These are phyloP conservation scores for Cytospora piceae DNA, from an alignment of 2,329 filamentous ascomycete species.

Conservation along the genomic window DNA sequence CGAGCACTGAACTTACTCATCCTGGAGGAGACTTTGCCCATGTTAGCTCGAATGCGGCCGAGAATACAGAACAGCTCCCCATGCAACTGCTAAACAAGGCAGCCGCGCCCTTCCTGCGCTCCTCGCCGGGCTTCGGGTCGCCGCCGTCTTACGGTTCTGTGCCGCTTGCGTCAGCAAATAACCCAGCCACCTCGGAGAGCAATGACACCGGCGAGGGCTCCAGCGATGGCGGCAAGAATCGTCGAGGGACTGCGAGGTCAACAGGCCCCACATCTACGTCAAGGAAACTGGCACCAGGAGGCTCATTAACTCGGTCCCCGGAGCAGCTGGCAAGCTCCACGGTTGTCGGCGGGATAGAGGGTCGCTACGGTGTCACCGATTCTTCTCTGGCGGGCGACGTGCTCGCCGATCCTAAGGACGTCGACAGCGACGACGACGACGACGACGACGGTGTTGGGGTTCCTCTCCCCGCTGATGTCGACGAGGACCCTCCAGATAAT, in stretches of 20 bases:
- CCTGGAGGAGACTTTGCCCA: conserved; percentile 15
- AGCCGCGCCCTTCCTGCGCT: conserved; percentile 37
- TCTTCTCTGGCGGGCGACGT: conserved; percentile 51
- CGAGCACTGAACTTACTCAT: conserved; percentile 14
- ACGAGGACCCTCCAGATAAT: conserved; percentile 65
- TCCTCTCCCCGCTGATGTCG: conserved; percentile 44
- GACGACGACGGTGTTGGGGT: conserved; percentile 40
- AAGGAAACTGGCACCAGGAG: conserved; percentile 19
- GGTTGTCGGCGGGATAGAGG: conserved; percentile 57
- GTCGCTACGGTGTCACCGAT: conserved; percentile 57
- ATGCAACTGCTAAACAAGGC: conserved; percentile 34
- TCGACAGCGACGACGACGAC: conserved; percentile 41
- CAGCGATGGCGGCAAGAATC: conserved; percentile 17
- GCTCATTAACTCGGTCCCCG: conserved; percentile 40
- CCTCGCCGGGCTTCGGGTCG: conserved; percentile 38
- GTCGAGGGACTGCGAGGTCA: conserved; percentile 2
- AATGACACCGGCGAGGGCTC: conserved; percentile 27
- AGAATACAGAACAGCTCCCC: conserved; percentile 23
- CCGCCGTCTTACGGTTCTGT: conserved; percentile 41
- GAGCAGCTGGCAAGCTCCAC: conserved; percentile 56
- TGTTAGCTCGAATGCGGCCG: conserved; percentile 18
- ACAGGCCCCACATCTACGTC: conserved; percentile 23
- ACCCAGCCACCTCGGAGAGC: conserved; percentile 17
- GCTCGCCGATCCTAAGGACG: conserved; percentile 46
- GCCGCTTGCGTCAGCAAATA: conserved; percentile 29